phyloP scores from a whole-genome alignment of 768 basidiomycete species.

The Trametes cingulata region DNA sequence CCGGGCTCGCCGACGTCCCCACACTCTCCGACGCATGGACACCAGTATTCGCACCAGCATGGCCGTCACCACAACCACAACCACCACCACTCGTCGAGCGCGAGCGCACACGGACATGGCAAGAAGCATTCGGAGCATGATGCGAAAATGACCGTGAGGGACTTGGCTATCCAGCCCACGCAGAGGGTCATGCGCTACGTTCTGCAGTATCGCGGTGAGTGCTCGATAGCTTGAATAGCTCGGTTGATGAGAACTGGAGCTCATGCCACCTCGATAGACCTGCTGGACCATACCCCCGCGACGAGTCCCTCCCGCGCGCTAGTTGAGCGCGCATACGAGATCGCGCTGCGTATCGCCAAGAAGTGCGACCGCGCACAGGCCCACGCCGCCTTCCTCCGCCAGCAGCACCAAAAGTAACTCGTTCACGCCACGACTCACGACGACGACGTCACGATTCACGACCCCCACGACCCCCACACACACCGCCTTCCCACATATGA shows the following conservation, averaged over 20 bases:
- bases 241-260: too few species aligned
- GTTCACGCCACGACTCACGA: slow-evolving; percentile 6
- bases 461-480: not conserved
- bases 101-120: slow-evolving; percentile 6
- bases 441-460: slow-evolving; percentile 5
- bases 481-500: not conserved
- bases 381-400: slow-evolving; percentile 47
- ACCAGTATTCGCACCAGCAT: too few species aligned
- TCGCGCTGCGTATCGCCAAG: slow-evolving; percentile 56
- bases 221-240: not conserved
- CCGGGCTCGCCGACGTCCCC: not conserved
- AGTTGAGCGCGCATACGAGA: slow-evolving; percentile 59
- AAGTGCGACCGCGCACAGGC: slow-evolving; percentile 63
- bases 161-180: slow-evolving; percentile 63
- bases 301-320: slow-evolving; percentile 51
- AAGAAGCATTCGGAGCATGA: slow-evolving; percentile 22
- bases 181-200: slow-evolving; percentile 68
- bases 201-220: slow-evolving; percentile 58
- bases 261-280: slow-evolving; percentile 39
- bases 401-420: slow-evolving; percentile 14
- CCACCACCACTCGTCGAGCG: not conserved
- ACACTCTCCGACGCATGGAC: slow-evolving; percentile 1
- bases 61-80: slow-evolving; percentile 1
- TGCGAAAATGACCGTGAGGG: slow-evolving; percentile 43
- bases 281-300: slow-evolving; percentile 49